Evolutionary conservation across 2,329 filamentous ascomycete species (phyloP), one percentile per base, ranked within the genome.

Genomic region (Cytospora chrysosperma): DNA sequence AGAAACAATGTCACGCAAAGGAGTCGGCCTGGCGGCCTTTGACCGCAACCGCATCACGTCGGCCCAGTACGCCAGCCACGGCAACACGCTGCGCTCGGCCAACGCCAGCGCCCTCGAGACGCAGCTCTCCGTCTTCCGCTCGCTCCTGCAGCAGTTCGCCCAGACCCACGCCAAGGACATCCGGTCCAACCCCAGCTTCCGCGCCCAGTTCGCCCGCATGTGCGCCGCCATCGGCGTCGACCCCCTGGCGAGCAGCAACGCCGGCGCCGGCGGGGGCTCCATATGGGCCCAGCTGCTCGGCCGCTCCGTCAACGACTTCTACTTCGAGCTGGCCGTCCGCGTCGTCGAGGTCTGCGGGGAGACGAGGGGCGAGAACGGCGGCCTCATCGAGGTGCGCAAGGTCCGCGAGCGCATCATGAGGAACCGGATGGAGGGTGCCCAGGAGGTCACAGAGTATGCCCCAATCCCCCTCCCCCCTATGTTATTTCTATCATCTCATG

Each of bases 131-230:
- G 93, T 98, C 72, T 99, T 99, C 83, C 93, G 96, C 73, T 95
- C 92, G 21, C 85, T 97, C 13, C 87, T 99, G 7, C 93, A 97
- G 78, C 93, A 96, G 76, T 99, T 99, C 77, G 92, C 93, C 52
- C 85, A 94, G 72, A 96, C 94, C 56, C 95, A 99, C 82, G 91
- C 90, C 70, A 93, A 93, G 73, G 95, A 97, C 72, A 99, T 99
- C 65, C 93, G 94, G 67, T 96, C 93, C 2, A 93, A 98, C 75
- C 95, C 95, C 7, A 89, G 87, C 10, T 99, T 99, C 77, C 91
- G 95, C 66, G 93, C 94, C 37, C 94, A 99, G 77, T 99, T 99
- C 74, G 94, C 95, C 3, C 92, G 94, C 75, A 99, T 99, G 95
- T 99, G 95, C 79, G 88, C 93, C 72, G 93, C 93, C 67, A 97